phyloP scores from a whole-genome alignment of 768 basidiomycete genomes.

The Agaricus sinodeliciosus region DNA sequence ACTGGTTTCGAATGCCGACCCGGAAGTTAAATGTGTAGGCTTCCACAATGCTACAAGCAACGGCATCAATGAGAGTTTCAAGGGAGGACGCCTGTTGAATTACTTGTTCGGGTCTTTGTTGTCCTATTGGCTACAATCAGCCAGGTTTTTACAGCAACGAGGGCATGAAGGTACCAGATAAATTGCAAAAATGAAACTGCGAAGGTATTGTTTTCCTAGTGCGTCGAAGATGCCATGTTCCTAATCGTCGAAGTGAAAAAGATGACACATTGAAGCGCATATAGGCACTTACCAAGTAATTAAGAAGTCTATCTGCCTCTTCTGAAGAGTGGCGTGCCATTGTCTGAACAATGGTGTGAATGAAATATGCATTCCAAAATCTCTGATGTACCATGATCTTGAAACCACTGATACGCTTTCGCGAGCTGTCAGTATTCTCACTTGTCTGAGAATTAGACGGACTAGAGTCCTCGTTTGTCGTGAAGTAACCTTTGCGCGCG shows the following conservation, averaged over 20 bases:
- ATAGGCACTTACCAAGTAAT: constrained; percentile 51
- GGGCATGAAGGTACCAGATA: constrained; percentile 53
- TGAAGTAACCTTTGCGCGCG: constrained; percentile 42
- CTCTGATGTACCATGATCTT: constrained; percentile 49
- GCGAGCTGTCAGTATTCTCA: constrained; percentile 21
- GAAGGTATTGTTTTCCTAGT: constrained; percentile 75
- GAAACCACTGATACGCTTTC: constrained; percentile 50
- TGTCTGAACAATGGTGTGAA: constrained; percentile 24
- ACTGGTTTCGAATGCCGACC: constrained; percentile 25
- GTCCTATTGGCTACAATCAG: constrained; percentile 42
- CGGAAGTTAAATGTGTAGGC: constrained; percentile 87
- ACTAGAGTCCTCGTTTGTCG: constrained; percentile 38
- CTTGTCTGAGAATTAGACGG: constrained; percentile 29
- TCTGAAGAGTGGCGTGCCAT: constrained; percentile 74
- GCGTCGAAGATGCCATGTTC: constrained; percentile 87
- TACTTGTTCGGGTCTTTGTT: constrained; percentile 82
- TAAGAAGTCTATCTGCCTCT: constrained; percentile 76
- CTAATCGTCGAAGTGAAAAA: constrained; percentile 27
- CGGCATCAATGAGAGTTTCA: not conserved
- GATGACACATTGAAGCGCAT: constrained; percentile 4
- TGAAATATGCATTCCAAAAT: not conserved
- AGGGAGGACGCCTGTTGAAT: constrained; percentile 19
- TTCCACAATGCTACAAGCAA: constrained; percentile 61
- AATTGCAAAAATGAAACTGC: constrained; percentile 79
- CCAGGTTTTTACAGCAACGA: not conserved